Evolutionary conservation across 768 basidiomycete genomes (phyloP), one percentile per base, ranked within the genome.

Genomic region (Cyathus striatus): DNA sequence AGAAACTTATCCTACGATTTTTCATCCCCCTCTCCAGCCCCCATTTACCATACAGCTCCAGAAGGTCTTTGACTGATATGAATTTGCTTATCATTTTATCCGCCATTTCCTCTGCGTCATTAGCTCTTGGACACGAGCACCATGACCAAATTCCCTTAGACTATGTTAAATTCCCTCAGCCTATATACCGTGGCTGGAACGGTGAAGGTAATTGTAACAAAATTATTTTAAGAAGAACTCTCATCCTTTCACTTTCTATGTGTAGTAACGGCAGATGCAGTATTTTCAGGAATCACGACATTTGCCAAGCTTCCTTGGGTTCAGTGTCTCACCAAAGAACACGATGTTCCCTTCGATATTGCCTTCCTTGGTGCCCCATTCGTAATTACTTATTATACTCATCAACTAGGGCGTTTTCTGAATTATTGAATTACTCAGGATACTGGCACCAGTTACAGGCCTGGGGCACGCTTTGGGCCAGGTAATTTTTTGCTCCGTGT

Each of bases 251-350:
- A 14, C 30, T 37, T 18, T 6, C 37, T 36, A 84, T 37, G n/a
- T 7, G 36, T 38, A 85, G 83, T 85, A 23, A 86, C 84, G 32
- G 83, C 82, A 3, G 83, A 92, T 56, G 79, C 88, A 14, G 65
- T 85, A 25, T 93, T 91, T 62, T 81, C 85, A 36, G 90, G 90
- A 6, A 83, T 90, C 24, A 79, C 81, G 2, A 89, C 88, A 2
- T 94, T 92, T 57, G 90, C 91, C 14, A 90, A 76, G 60, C 72
- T 94, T n/a, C 88, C 88, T 21, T 90, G 86, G 78, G 73, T 81
- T 1, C 77, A 82, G 49, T 92, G 90, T 58, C 76, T 92, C 40
- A 79, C 79, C 33, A 74, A 73, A 48, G 78, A 84, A 42, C 71
- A 59, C 36, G 55, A 79, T 41, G 59, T 66, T 23, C 60, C 72